Evolutionary conservation across 1,284 basidiomycete species (phyloP).

Genomic region (Phlebopus sp.): DNA sequence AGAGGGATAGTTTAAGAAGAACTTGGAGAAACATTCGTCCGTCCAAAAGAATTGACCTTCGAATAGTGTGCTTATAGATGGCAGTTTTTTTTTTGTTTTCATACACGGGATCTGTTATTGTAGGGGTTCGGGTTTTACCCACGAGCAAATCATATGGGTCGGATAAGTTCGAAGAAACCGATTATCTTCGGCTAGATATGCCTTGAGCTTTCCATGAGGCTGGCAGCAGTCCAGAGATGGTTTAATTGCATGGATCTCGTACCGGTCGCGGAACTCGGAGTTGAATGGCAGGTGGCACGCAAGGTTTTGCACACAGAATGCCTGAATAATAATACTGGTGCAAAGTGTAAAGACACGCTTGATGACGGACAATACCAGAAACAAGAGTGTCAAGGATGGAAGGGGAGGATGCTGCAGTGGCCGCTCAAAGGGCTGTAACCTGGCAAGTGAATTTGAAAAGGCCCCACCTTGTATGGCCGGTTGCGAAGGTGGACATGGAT

Average conservation of each 20-base stretch:
- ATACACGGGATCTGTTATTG: not conserved
- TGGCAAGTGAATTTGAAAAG: slow-evolving; percentile 21
- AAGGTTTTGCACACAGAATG: not conserved
- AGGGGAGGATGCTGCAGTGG: not conserved
- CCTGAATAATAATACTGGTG: not conserved
- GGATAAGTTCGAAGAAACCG: not conserved
- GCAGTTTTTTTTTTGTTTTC: not conserved
- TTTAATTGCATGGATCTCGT: slow-evolving; percentile 20
- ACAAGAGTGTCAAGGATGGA: not conserved
- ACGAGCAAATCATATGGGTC: slow-evolving; percentile 9
- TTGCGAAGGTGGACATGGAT: too few relatives aligned
- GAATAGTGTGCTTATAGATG: too few relatives aligned
- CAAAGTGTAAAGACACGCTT: not conserved
- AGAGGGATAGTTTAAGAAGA: not conserved
- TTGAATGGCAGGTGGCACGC: slow-evolving; percentile 12
- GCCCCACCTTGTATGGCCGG: slow-evolving; percentile 17
- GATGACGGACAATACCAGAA: not conserved
- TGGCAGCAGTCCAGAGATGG: slow-evolving; percentile 14
- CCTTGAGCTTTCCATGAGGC: slow-evolving; percentile 28
- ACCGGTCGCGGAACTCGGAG: slow-evolving; percentile 9
- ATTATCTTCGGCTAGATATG: slow-evolving; percentile 30
- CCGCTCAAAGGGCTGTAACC: not conserved
- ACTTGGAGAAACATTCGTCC: slow-evolving; percentile 6
- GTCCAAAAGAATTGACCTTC: slow-evolving; percentile 2
- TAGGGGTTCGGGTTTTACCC: not conserved